These are phyloP conservation scores for Malassezia pachydermatis DNA, from an alignment of 1,284 basidiomycete genomes.

Conservation along the genomic window DNA sequence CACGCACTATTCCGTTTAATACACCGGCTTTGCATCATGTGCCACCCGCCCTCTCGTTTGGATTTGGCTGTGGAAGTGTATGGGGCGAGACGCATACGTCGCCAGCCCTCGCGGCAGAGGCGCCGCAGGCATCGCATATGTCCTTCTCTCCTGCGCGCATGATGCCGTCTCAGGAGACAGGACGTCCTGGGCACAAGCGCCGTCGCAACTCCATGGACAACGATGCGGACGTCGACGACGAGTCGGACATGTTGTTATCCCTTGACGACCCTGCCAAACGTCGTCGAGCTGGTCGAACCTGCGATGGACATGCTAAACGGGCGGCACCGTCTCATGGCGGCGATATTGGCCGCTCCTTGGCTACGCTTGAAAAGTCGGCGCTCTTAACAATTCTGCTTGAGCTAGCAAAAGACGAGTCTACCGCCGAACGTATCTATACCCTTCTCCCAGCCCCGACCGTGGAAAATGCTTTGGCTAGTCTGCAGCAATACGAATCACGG, in stretches of 20 bases:
- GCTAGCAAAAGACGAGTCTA: constrained; percentile 22
- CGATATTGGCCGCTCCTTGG: constrained; percentile 35
- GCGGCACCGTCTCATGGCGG: not conserved
- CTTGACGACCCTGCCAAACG: constrained; percentile 8
- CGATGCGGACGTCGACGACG: constrained; percentile 1
- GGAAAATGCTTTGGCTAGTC: constrained; percentile 13
- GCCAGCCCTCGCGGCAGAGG: not conserved
- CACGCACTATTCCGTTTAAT: constrained; percentile 14
- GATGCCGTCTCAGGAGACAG: not conserved
- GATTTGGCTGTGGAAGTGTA: constrained; percentile 16
- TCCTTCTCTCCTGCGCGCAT: not conserved
- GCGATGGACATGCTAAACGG: not conserved
- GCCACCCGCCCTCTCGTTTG: constrained; percentile 10
- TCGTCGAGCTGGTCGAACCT: not conserved
- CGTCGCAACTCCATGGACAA: constrained; percentile 7
- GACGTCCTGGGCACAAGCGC: constrained; percentile 2
- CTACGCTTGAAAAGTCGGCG: constrained; percentile 33
- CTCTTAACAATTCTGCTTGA: constrained; percentile 32
- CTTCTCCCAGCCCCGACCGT: constrained; percentile 34
- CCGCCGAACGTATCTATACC: constrained; percentile 33
- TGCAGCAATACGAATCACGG: constrained; percentile 13
- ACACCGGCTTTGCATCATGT: not conserved
- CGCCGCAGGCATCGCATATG: not conserved
- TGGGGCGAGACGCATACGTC: too few relatives aligned
- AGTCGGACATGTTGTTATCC: not conserved